A percentile compares a stretch with the other conserved stretches of the same genome.
These are phyloP conservation scores for Neofusicoccum umdonicola DNA, from an alignment of 2,329 filamentous ascomycete genomes.

Conservation along the genomic window DNA sequence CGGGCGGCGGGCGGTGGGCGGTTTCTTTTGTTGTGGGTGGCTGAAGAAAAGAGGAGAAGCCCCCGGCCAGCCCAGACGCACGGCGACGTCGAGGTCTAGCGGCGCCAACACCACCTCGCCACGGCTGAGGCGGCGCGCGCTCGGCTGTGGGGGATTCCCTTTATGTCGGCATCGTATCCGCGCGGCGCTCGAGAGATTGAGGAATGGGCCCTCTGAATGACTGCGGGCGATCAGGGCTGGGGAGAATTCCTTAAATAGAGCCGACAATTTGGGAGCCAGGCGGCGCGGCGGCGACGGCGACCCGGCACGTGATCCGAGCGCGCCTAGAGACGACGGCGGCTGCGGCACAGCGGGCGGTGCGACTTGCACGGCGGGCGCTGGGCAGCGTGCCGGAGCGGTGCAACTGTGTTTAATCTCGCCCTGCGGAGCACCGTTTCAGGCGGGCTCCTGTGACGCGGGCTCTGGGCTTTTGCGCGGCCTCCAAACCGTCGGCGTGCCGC, in stretches of 20 bases:
- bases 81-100: not conserved
- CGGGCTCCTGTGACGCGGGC: constrained; percentile 9
- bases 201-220: constrained; percentile 5
- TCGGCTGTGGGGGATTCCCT: constrained; percentile 4
- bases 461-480: not conserved
- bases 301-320: constrained; percentile 7
- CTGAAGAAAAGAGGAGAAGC: constrained; percentile 13
- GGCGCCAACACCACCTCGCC: constrained; percentile 1
- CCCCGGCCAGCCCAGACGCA: constrained; percentile 1
- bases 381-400: not conserved
- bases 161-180: not conserved
- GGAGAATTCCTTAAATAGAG: constrained; percentile 5
- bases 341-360: not conserved
- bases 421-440: constrained; percentile 11
- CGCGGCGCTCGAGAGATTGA: not conserved
- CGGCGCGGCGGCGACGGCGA: not conserved
- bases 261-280: not conserved
- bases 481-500: constrained; percentile 5
- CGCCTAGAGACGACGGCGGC: not conserved
- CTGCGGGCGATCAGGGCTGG: constrained; percentile 6
- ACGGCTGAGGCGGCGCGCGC: constrained; percentile 10
- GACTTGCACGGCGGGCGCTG: not conserved
- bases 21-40: constrained; percentile 7
- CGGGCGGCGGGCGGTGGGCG: not conserved
- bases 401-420: constrained; percentile 3